These are phyloP conservation scores for Glebionis coronaria DNA, from an alignment of 129 eudicot species.

Conservation along the genomic window DNA sequence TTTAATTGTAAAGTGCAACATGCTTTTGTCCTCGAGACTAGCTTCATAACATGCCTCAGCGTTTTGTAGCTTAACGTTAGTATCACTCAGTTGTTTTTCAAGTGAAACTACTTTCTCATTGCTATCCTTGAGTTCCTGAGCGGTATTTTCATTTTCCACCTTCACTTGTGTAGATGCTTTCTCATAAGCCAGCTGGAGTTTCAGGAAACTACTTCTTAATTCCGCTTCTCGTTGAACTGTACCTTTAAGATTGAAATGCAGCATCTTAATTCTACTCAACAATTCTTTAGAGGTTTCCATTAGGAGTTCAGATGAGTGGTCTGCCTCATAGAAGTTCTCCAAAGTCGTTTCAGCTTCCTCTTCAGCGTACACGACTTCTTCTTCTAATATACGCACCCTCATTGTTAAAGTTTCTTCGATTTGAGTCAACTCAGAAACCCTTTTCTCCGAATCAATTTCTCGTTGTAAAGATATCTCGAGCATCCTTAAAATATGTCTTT, in stretches of 20 bases:
- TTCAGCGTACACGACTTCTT: conserved; percentile 43
- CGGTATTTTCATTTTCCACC: conserved; percentile 24
- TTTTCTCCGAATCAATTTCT: conserved; percentile 75
- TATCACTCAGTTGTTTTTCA: conserved; percentile 53
- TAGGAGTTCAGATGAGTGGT: conserved; percentile 57
- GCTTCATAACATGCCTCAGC: conserved; percentile 78
- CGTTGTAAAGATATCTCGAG: conserved; percentile 75
- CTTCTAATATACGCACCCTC: conserved; percentile 41
- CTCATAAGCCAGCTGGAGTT: conserved; percentile 20
- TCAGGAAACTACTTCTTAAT: conserved; percentile 28
- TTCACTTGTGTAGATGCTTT: conserved; percentile 33
- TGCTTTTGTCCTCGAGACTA: conserved; percentile 58
- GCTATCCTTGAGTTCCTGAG: conserved; percentile 35
- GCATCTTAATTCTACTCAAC: conserved; percentile 41
- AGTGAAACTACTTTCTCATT: conserved; percentile 48
- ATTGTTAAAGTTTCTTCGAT: conserved; percentile 54
- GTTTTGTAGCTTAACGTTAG: conserved; percentile 49
- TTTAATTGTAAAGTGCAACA: conserved; percentile 49
- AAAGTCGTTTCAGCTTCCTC: conserved; percentile 51
- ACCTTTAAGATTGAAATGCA: conserved; percentile 50
- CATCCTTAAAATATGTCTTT: conserved; percentile 65
- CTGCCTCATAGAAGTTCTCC: conserved; percentile 64
- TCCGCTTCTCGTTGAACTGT: conserved; percentile 50
- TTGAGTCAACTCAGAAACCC: conserved; percentile 48
- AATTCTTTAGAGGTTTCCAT: conserved; percentile 58